Conservation (phyloP, 805 yeast genomes). For the Candida boleticola region DNA sequence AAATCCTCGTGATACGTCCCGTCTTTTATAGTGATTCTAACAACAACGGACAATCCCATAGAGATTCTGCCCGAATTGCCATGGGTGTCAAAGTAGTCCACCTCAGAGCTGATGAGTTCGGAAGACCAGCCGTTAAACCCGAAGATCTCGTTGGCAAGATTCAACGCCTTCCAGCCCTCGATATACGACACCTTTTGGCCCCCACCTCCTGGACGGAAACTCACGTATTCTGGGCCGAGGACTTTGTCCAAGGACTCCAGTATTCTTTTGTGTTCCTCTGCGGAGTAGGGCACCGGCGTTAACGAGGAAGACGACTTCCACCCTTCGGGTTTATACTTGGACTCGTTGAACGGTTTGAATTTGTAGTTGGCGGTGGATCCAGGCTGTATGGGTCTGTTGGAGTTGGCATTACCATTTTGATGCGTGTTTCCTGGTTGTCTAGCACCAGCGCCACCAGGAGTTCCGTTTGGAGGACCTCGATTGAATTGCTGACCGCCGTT, state of each 20-base stretch:
- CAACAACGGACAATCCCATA: conserved; percentile 68
- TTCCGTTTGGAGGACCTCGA: background rate
- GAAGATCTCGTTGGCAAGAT: conserved; percentile 76
- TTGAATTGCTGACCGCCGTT: background rate
- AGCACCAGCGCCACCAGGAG: background rate
- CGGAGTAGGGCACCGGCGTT: conserved; percentile 27
- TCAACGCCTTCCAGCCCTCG: conserved; percentile 83
- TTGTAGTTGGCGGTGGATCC: background rate
- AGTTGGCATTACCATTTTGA: background rate
- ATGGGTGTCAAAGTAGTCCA: conserved; percentile 68
- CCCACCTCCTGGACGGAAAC: conserved; percentile 74
- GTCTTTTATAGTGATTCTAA: conserved; percentile 70
- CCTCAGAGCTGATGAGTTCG: conserved; percentile 60
- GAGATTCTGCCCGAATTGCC: conserved; percentile 52
- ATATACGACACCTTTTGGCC: conserved; percentile 67
- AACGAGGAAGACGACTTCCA: conserved; percentile 6
- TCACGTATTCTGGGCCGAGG: conserved; percentile 75
- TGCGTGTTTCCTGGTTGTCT: background rate
- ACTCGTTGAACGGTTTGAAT: conserved; percentile 3
- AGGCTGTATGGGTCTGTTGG: background rate
- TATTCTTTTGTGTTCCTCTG: conserved; percentile 33
- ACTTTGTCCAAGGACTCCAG: conserved; percentile 34
- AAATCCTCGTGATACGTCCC: conserved; percentile 80
- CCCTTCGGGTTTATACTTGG: background rate
- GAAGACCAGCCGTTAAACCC: conserved; percentile 85